phyloP scores from a whole-genome alignment of 768 basidiomycete genomes.

The Podaxis rugospora region DNA sequence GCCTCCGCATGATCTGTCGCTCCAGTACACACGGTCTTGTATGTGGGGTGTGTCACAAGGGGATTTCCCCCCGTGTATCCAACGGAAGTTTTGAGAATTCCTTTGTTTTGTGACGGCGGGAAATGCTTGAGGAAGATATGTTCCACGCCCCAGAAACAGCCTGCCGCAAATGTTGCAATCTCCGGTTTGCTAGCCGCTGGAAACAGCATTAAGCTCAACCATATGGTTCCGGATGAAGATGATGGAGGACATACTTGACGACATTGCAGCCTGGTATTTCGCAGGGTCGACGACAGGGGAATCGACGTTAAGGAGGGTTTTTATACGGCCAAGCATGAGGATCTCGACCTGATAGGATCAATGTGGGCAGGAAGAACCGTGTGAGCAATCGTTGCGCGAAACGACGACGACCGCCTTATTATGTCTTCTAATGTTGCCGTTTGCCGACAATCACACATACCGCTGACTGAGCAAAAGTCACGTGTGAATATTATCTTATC shows the following conservation, averaged over 20 bases:
- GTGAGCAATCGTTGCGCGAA: background rate
- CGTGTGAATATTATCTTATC: background rate
- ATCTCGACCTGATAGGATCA: conserved; percentile 8
- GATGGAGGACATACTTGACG: conserved; percentile 25
- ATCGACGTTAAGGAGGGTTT: conserved; percentile 12
- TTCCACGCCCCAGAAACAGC: conserved; percentile 87
- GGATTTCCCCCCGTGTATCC: conserved; percentile 77
- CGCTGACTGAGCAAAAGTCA: background rate
- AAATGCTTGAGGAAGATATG: conserved; percentile 82
- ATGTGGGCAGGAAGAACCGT: background rate
- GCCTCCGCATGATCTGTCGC: conserved; percentile 88
- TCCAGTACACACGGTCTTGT: conserved; percentile 75
- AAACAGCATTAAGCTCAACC: conserved; percentile 11
- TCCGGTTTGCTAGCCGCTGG: conserved; percentile 19
- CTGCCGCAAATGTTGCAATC: conserved; percentile 48
- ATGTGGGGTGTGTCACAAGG: conserved; percentile 53
- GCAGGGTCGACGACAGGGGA: conserved; percentile 29
- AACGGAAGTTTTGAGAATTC: conserved; percentile 69
- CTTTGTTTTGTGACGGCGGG: conserved; percentile 65
- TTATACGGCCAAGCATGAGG: conserved; percentile 15
- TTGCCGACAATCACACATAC: background rate
- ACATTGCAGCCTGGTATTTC: conserved; percentile 36
- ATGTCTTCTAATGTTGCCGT: background rate
- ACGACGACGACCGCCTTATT: background rate
- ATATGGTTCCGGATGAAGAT: background rate